phyloP scores from a whole-genome alignment of 345 rosid species.

The Hypericum androsaemum region DNA sequence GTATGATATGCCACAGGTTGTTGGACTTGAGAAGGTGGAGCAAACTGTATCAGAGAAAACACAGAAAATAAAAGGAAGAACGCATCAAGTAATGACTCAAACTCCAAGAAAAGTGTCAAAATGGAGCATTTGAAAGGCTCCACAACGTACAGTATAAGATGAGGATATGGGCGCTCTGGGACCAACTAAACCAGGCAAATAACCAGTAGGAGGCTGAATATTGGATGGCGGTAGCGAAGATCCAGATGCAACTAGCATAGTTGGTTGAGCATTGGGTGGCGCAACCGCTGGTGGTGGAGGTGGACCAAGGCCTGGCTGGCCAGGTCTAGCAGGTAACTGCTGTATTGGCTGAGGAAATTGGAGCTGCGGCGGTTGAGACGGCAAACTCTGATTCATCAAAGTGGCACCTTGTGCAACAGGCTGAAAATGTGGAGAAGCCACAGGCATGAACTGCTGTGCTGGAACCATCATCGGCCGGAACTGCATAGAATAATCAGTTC shows the following conservation, averaged over 20 bases:
- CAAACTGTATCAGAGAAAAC: conserved; percentile 35
- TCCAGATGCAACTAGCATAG: conserved; percentile 38
- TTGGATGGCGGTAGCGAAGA: conserved; percentile 41
- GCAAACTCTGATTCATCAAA: conserved; percentile 51
- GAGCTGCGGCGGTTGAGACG: conserved; percentile 54
- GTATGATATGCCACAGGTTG: conserved; percentile 30
- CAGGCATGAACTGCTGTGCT: conserved; percentile 48
- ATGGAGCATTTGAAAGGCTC: conserved; percentile 3
- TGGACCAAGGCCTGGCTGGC: conserved; percentile 44
- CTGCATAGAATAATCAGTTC: conserved; percentile 32
- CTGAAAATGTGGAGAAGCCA: conserved; percentile 67
- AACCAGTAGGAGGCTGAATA: conserved; percentile 39
- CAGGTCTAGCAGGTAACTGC: conserved; percentile 53
- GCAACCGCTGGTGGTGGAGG: conserved; percentile 43
- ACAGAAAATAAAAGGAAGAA: conserved; percentile 6
- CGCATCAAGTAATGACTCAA: conserved; percentile 10
- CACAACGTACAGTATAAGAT: conserved; percentile 50
- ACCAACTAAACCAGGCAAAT: conserved; percentile 44
- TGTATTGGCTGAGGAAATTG: conserved; percentile 58
- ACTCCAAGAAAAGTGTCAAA: conserved; percentile 13
- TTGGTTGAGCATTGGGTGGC: conserved; percentile 41
- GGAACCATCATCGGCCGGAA: conserved; percentile 51
- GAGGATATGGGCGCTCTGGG: conserved; percentile 50
- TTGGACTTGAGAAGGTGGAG: conserved; percentile 41
- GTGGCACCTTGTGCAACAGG: conserved; percentile 46